Evolutionary conservation across 2,329 filamentous ascomycete species (phyloP).

Genomic region (Epichloe amarillans): DNA sequence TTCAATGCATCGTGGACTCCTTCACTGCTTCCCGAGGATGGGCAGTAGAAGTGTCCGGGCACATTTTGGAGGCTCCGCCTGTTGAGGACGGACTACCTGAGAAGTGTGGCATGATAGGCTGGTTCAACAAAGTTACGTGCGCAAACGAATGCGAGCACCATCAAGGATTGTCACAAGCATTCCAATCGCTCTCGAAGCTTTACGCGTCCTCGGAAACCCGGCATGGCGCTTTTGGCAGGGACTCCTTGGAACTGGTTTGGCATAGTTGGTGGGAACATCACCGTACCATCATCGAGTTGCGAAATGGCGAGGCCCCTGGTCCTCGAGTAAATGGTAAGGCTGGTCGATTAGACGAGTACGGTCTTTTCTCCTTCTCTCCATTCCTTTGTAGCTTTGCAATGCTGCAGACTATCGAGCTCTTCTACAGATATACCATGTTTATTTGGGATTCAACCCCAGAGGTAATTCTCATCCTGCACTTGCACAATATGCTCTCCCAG

Average conservation of each 20-base stretch:
- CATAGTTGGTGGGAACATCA: background rate
- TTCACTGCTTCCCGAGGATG: slow-evolving; percentile 31
- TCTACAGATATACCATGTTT: slow-evolving; percentile 19
- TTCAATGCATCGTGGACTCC: slow-evolving; percentile 37
- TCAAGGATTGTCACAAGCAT: background rate
- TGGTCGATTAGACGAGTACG: slow-evolving; percentile 21
- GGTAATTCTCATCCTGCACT: slow-evolving; percentile 25
- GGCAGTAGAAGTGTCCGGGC: slow-evolving; percentile 13
- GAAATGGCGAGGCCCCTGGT: background rate
- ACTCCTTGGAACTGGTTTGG: background rate
- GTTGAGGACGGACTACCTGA: background rate
- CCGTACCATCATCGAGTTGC: background rate
- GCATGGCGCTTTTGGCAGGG: background rate
- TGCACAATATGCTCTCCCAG: slow-evolving; percentile 34
- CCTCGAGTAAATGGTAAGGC: no score
- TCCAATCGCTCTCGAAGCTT: background rate
- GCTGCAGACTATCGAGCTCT: slow-evolving; percentile 27
- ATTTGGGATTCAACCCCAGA: slow-evolving; percentile 29
- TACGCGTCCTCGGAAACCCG: background rate
- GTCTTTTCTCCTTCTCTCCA: slow-evolving; percentile 34
- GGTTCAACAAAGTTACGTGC: background rate
- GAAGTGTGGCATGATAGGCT: background rate
- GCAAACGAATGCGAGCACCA: background rate
- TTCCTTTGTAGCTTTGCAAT: slow-evolving; percentile 33
- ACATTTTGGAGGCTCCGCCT: background rate